Evolutionary conservation across 495 filamentous ascomycete genomes (phyloP), one percentile per base, ranked within the genome.

Genomic region (Trichocladium antarcticum): DNA sequence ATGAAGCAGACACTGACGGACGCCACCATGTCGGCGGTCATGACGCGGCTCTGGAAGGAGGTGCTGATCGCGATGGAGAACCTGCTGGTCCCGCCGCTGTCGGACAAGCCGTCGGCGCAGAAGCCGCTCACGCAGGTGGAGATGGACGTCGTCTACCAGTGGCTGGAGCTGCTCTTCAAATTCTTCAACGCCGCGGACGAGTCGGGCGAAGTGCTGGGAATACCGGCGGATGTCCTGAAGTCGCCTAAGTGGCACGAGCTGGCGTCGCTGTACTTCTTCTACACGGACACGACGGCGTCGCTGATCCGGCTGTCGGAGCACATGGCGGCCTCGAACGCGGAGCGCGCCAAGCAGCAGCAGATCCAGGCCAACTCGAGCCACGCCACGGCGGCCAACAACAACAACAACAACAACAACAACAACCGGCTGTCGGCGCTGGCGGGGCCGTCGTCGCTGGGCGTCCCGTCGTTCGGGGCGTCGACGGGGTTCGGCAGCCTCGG

Each of bases 171-270:
- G 11, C 82, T 99, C 20, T 82, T 93, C 54, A 83, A 83, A 53
- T 99, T 99, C 72, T 97, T 99, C 77, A 81, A 96, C 57, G 92
- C 89, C 37, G 71, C 82, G 42, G 92, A 97, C 59, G 88, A 92
- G 55, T 86, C 83, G 11, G 90, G 92, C 38, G 84, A 89, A 63
- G 83, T 82, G 9, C 75, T 86, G 50, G 93, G 93, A 45, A 86
- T 99, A 6, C 83, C 92, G 0, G 74, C 87, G 12, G 88, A 95
- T 63, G 82, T 96, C 20, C 76, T 99, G 57, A 93, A 89, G 67
- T 92, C 85, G 45, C 87, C 92, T 55, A 99, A 99, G 77, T 97
- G 94, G 70, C 89, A 95, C 69, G 93, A 99, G 59, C 82, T 99
- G 49, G 85, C 88, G 57, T 85, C 82, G 47, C 75, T 99, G 42